Evolutionary conservation across 352 stramenopile genomes (phyloP).

Genomic region (Phytopythium helicoides): DNA sequence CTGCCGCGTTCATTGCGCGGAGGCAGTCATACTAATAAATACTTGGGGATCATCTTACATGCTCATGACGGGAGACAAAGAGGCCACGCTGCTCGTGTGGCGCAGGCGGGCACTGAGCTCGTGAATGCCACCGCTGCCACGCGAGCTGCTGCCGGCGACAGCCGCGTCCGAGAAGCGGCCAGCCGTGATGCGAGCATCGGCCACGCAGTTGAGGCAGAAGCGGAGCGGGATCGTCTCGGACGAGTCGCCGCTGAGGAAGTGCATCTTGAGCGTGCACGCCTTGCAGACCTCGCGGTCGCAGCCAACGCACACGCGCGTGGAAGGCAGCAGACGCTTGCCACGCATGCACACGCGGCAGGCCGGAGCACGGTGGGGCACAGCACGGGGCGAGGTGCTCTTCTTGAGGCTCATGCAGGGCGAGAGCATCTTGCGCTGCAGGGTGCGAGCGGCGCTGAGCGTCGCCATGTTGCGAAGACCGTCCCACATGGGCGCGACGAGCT

Average conservation of each 20-base stretch:
- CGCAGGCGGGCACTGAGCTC: background rate
- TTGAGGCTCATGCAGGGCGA: conserved; percentile 5
- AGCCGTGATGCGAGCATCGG: conserved; percentile 7
- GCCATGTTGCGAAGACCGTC: conserved; percentile 20
- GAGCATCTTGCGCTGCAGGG: conserved; percentile 16
- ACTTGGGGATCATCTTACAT: background rate
- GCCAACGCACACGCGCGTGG: conserved; percentile 8
- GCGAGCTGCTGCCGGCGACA: background rate
- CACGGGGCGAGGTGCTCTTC: conserved; percentile 1
- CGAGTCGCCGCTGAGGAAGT: conserved; percentile 14
- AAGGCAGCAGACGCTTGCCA: conserved; percentile 24
- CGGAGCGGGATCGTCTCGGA: conserved; percentile 5
- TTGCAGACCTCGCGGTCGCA: conserved; percentile 18
- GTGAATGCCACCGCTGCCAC: background rate
- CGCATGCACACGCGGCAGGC: conserved; percentile 26
- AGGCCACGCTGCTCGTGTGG: conserved; percentile 1
- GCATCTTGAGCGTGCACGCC: conserved; percentile 16
- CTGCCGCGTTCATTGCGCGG: too few relatives aligned
- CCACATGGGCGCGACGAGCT: conserved; percentile 27
- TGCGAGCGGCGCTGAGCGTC: conserved; percentile 19
- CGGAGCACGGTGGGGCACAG: conserved; percentile 1
- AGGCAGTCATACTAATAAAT: conserved; percentile 1
- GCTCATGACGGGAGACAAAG: background rate
- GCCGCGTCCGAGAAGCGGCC: background rate
- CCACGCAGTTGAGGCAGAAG: conserved; percentile 22